phyloP scores from a whole-genome alignment of 2,329 filamentous ascomycete species.

The Fusarium sp. region DNA sequence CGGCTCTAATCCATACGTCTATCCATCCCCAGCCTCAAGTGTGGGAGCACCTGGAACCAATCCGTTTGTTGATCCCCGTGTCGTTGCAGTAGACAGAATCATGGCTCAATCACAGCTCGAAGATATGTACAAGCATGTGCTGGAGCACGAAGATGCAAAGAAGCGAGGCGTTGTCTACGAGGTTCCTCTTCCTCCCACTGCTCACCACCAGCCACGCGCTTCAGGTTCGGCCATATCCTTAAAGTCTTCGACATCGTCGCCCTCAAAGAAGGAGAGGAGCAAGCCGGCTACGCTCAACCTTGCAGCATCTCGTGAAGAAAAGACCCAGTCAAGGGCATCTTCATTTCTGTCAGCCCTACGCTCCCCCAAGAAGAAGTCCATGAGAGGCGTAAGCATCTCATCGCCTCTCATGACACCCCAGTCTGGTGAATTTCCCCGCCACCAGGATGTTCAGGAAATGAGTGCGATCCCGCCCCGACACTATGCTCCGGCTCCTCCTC shows the following conservation, averaged over 20 bases:
- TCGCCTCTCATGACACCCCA: constrained; percentile 72
- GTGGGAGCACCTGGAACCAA: constrained; percentile 66
- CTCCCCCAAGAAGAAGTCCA: constrained; percentile 65
- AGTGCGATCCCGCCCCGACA: constrained; percentile 65
- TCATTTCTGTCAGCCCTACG: constrained; percentile 69
- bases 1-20: constrained; percentile 53
- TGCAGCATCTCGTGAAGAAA: constrained; percentile 54
- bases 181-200: constrained; percentile 48
- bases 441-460: constrained; percentile 65
- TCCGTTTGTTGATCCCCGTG: constrained; percentile 76
- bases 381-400: constrained; percentile 66
- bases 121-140: constrained; percentile 88
- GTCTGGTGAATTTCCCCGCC: constrained; percentile 66
- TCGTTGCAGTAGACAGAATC: constrained; percentile 77
- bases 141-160: constrained; percentile 84
- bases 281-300: constrained; percentile 64
- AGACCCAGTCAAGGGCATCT: constrained; percentile 64
- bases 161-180: constrained; percentile 62
- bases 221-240: constrained; percentile 37
- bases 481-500: constrained; percentile 66
- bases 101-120: constrained; percentile 86
- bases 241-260: constrained; percentile 45
- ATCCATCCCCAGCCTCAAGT: constrained; percentile 58
- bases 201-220: constrained; percentile 37
- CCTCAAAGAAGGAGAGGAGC: constrained; percentile 56